Percentiles rank a stretch among this genome's conserved stretches.
Evolutionary conservation across 129 eudicot species (phyloP).

Genomic region (sunflower (Helianthus annuus)): DNA sequence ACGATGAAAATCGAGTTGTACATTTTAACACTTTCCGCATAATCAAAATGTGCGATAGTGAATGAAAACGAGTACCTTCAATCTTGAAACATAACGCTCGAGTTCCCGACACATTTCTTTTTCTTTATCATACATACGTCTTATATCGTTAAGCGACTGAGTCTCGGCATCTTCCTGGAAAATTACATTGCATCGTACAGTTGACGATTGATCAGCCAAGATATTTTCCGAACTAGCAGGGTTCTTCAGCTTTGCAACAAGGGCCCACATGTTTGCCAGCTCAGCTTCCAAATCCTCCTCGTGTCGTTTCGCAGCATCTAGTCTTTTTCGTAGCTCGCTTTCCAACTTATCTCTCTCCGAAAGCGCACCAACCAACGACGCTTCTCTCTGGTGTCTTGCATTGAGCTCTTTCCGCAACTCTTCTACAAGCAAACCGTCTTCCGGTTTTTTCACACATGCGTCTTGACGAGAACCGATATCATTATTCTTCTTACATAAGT

Average conservation of each 20-base stretch:
- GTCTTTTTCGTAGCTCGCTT: conserved; percentile 57
- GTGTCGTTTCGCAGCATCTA: conserved; percentile 61
- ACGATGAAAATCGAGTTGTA: conserved; percentile 7
- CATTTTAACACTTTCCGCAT: not conserved
- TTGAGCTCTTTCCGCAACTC: conserved; percentile 63
- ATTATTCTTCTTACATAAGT: conserved; percentile 28
- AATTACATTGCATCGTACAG: conserved; percentile 23
- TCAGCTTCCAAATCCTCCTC: conserved; percentile 75
- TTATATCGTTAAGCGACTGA: conserved; percentile 17
- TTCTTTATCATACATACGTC: conserved; percentile 19
- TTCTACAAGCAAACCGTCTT: conserved; percentile 44
- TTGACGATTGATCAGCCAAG: conserved; percentile 24
- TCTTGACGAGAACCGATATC: conserved; percentile 26
- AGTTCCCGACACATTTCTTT: conserved; percentile 37
- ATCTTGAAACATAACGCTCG: conserved; percentile 45
- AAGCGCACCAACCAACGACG: conserved; percentile 71
- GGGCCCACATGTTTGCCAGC: conserved; percentile 74
- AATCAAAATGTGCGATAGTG: conserved; percentile 2
- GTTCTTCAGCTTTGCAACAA: conserved; percentile 55
- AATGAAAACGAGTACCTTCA: conserved; percentile 42
- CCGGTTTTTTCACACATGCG: conserved; percentile 35
- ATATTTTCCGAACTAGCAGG: conserved; percentile 30
- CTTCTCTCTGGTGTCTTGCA: conserved; percentile 76
- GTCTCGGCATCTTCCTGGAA: not conserved
- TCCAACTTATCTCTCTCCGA: conserved; percentile 73